Evolutionary conservation across 2,329 filamentous ascomycete genomes (phyloP).

Genomic region (Colletotrichum destructivum): DNA sequence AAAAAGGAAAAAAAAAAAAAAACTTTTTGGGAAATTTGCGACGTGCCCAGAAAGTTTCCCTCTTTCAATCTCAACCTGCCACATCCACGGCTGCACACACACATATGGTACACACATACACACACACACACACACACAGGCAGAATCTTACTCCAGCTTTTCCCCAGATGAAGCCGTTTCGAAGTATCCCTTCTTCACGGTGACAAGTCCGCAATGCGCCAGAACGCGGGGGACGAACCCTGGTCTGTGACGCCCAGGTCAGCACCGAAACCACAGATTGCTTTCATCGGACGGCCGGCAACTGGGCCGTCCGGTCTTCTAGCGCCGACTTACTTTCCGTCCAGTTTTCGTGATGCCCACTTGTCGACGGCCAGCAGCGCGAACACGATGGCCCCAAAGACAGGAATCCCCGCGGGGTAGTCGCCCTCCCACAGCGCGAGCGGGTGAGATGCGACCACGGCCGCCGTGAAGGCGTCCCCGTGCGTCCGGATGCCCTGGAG

Average conservation of each 20-base stretch:
- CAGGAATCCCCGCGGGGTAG: conserved; percentile 39
- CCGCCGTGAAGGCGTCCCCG: conserved; percentile 24
- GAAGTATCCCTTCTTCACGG: conserved; percentile 23
- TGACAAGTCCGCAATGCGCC: conserved; percentile 30
- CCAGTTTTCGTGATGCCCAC: conserved; percentile 41
- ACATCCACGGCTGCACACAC: background rate
- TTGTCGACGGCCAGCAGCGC: conserved; percentile 34
- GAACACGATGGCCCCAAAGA: conserved; percentile 11
- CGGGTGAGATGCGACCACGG: conserved; percentile 13
- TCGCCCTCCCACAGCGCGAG: conserved; percentile 34
- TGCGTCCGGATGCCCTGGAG: conserved; percentile 27
- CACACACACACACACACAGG: background rate
- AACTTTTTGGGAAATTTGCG: background rate
- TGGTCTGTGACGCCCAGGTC: conserved; percentile 33
- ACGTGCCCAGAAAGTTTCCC: conserved; percentile 28
- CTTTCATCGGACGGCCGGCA: conserved; percentile 16
- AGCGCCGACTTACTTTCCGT: conserved; percentile 37
- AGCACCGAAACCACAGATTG: conserved; percentile 4
- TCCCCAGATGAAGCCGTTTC: conserved; percentile 23
- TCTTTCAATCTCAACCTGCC: background rate
- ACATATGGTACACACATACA: too few species aligned
- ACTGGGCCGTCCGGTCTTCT: conserved; percentile 17
- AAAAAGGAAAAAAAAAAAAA: background rate
- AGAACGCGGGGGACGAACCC: conserved; percentile 37
- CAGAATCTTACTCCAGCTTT: conserved; percentile 30